phyloP scores from a whole-genome alignment of 345 rosid genomes.

The Sisymbrium irio region DNA sequence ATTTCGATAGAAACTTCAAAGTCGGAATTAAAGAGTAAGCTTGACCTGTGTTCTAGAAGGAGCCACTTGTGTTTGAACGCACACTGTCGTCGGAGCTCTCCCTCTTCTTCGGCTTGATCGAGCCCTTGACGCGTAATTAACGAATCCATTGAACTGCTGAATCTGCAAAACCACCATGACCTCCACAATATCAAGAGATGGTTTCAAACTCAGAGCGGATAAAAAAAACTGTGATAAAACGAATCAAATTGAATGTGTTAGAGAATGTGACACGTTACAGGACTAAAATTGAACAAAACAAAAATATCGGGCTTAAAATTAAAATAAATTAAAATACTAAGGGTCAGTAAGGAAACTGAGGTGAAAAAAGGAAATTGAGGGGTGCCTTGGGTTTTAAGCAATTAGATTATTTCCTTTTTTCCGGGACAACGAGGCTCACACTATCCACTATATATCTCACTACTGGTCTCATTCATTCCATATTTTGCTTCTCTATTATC shows the following conservation, averaged over 20 bases:
- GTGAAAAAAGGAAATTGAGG: neutral
- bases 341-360: neutral
- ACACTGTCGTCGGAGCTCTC: slow-evolving; percentile 32
- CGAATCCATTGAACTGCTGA: slow-evolving; percentile 41
- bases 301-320: neutral
- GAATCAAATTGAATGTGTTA: slow-evolving; percentile 31
- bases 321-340: neutral
- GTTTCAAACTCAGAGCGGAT: neutral
- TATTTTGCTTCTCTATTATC: neutral
- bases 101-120: slow-evolving; percentile 11
- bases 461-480: neutral
- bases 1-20: neutral
- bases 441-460: neutral
- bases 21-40: neutral
- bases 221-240: neutral
- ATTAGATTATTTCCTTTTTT: neutral
- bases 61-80: slow-evolving; percentile 53
- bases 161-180: slow-evolving; percentile 46
- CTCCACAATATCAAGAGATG: neutral
- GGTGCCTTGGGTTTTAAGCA: too few relatives aligned
- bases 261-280: slow-evolving; percentile 43
- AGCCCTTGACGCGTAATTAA: slow-evolving; percentile 14
- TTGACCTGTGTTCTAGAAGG: slow-evolving; percentile 75
- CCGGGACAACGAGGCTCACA: neutral
- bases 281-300: neutral